phyloP scores from a whole-genome alignment of 1,284 basidiomycete species.

The Puccinia coronata region DNA sequence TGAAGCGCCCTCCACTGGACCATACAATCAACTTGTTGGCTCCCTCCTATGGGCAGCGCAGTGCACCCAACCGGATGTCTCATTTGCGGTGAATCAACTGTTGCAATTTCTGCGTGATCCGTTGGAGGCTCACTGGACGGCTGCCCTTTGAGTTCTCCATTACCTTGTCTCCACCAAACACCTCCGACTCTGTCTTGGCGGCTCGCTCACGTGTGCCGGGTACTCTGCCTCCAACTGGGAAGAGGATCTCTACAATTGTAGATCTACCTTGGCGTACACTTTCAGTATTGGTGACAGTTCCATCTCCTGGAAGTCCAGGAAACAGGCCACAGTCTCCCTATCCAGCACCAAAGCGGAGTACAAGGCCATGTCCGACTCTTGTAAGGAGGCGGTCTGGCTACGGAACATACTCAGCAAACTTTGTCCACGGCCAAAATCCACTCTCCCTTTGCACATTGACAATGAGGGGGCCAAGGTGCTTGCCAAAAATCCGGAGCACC shows the following conservation, averaged over 20 bases:
- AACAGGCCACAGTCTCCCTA: constrained; percentile 21
- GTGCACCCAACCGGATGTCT: background rate
- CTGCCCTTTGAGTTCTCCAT: background rate
- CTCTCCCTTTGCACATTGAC: no score
- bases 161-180: background rate
- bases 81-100: constrained; percentile 7
- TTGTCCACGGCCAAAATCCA: background rate
- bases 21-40: background rate
- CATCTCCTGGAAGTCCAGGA: constrained; percentile 33
- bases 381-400: constrained; percentile 7
- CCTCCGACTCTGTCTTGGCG: background rate
- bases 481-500: constrained; percentile 29
- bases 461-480: constrained; percentile 21
- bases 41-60: background rate
- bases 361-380: background rate
- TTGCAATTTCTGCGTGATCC: constrained; percentile 16
- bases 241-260: background rate
- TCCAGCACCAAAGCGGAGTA: no score
- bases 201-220: background rate
- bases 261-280: background rate
- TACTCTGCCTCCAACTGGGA: constrained; percentile 16
- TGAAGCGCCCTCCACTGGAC: background rate
- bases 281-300: background rate
- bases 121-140: background rate
- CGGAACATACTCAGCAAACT: background rate